A percentile compares a stretch with the other conserved stretches of the same genome.
phyloP scores from a whole-genome alignment of 2,329 filamentous ascomycete genomes.

The Diaporthe velutina region DNA sequence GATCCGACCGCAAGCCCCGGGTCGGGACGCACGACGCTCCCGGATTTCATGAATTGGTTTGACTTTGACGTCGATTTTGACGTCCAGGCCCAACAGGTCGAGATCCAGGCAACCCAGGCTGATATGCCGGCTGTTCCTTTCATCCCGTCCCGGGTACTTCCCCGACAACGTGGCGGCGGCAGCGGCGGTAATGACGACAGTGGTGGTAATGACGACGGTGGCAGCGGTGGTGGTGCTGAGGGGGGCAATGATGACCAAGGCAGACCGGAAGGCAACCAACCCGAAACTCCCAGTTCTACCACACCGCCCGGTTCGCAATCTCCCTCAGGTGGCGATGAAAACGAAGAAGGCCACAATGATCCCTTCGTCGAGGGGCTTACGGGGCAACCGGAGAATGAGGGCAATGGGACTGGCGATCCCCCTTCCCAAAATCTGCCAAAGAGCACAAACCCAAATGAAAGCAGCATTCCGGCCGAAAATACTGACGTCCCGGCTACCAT shows the following conservation, averaged over 20 bases:
- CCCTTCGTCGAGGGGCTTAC: no score
- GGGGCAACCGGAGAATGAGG: no score
- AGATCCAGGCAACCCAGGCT: no score
- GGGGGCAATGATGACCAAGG: not conserved
- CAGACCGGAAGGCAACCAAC: no score
- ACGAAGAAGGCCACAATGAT: not conserved
- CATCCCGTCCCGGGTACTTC: not conserved
- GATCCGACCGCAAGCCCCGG: not conserved
- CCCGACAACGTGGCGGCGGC: no score
- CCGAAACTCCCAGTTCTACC: not conserved
- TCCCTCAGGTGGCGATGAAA: not conserved
- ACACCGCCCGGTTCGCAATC: not conserved
- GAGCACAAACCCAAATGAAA: no score
- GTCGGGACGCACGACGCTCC: not conserved
- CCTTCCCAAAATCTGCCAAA: no score
- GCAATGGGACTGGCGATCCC: no score
- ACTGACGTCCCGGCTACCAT: not conserved
- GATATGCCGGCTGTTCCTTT: not conserved
- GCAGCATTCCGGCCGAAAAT: no score
- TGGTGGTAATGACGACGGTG: not conserved
- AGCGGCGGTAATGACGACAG: slow-evolving; percentile 4
- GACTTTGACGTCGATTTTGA: not conserved
- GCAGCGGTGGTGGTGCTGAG: slow-evolving; percentile 23
- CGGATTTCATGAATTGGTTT: slow-evolving; percentile 1
- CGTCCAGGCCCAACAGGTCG: no score